phyloP scores from a whole-genome alignment of 371 early-diverging fungal species.

The Zopfochytrium polystomum region DNA sequence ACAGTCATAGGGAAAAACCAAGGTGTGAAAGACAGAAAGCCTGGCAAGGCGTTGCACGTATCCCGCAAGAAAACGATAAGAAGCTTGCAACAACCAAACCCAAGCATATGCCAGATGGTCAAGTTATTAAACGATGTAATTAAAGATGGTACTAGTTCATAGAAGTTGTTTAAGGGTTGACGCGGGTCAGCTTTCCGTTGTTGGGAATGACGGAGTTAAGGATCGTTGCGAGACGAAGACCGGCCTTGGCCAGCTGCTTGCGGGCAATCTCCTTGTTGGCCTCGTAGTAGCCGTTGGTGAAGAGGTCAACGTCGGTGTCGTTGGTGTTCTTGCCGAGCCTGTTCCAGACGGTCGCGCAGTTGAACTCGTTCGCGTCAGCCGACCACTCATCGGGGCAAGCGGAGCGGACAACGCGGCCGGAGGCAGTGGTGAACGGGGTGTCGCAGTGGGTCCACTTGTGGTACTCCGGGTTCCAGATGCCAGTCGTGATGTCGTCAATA shows the following conservation, averaged over 20 bases:
- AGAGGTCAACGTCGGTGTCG: constrained; percentile 15
- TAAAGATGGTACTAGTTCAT: no score
- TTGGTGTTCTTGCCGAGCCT: constrained; percentile 18
- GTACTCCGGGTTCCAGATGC: constrained; percentile 7
- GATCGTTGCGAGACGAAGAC: constrained; percentile 25
- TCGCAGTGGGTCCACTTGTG: constrained; percentile 15
- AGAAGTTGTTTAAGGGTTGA: no score
- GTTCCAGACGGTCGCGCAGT: constrained; percentile 48
- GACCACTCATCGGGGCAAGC: constrained; percentile 46
- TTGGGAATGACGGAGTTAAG: constrained; percentile 15
- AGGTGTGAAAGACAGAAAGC: no score
- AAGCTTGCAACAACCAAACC: no score
- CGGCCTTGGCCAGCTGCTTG: constrained; percentile 33
- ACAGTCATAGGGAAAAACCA: no score
- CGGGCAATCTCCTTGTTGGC: constrained; percentile 12
- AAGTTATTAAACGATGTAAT: no score
- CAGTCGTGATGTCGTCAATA: constrained; percentile 12
- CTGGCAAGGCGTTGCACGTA: no score
- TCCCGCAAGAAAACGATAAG: no score
- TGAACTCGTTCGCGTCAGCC: constrained; percentile 33
- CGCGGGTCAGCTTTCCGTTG: constrained; percentile 1
- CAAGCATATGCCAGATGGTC: no score
- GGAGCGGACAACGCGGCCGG: neutral
- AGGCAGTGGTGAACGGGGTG: constrained; percentile 7
- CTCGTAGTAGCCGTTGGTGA: constrained; percentile 30